Base-by-base conservation (phyloP, 169 alveolate genomes). In the Plasmodium knowlesi region DNA sequence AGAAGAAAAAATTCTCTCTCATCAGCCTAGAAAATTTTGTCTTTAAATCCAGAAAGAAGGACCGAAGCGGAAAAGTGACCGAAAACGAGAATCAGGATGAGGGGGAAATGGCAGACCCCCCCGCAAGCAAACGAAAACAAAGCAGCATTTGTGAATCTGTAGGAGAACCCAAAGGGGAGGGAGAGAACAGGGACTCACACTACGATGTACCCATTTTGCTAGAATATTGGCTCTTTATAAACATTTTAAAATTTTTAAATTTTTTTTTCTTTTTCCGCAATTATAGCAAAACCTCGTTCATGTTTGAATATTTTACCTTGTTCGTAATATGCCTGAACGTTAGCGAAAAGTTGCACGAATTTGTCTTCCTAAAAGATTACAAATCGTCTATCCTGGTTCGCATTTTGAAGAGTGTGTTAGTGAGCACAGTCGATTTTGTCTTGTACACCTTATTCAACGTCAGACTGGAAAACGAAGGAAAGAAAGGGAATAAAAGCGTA, bases 161-260 rank as follows among this genome's bases (percentile, higher is more conserved):
- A 8, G 37, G 67, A 5, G 9, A 50, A 39, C n/a, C 9, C 19
- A 50, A 81, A 81, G 70, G 22, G 9, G 50, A 46, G 37, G 78
- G 28, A 28, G 30, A 67, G 19, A 43, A 30, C 41, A 22, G 80
- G 57, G 43, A 22, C 8, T n/a, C 61, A 53, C 34, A 50, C 28
- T 85, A 85, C 32, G 93, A 85, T n/a, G 93, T 85, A 5, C 57
- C 84, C 1, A 73, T 85, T 74, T 85, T 85, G 34, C 79, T 85
- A 73, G 93, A 85, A 73, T 85, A 85, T 50, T 85, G 93, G 93
- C 53, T 85, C 37, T 85, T 85, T 85, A 85, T 70, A 50, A 85
- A 70, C 43, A 85, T 85, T 22, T 74, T 85, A 53, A 85, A 85
- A 34, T 85, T 85, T 74, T 67, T 85, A 39, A 85, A 54, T 25